Evolutionary conservation across 1,284 basidiomycete species (phyloP).

Genomic region (Neotropicomus parvogracilis): DNA sequence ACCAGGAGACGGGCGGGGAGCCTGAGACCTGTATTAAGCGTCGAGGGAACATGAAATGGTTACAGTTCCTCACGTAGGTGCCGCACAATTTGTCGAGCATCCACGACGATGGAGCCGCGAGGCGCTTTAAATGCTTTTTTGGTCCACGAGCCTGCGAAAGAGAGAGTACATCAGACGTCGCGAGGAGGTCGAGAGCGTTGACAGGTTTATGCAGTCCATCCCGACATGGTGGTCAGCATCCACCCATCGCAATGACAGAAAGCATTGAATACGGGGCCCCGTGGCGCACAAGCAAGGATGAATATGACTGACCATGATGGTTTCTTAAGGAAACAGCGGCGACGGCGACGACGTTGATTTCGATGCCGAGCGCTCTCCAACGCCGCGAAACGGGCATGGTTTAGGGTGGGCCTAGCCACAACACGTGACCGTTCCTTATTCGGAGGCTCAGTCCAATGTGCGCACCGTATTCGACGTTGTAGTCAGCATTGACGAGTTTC

Average conservation of each 20-base stretch:
- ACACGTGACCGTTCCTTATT: slow-evolving; percentile 21
- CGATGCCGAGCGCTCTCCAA: slow-evolving; percentile 17
- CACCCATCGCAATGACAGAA: slow-evolving; percentile 17
- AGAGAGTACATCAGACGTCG: slow-evolving; percentile 19
- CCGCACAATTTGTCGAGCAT: slow-evolving; percentile 99
- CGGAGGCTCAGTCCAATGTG: too few relatives aligned
- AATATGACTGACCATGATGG: slow-evolving; percentile 31
- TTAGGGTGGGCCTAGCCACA: slow-evolving; percentile 18
- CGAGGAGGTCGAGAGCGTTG: background rate
- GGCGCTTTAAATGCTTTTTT: slow-evolving; percentile 99
- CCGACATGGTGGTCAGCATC: slow-evolving; percentile 20
- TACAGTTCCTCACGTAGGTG: slow-evolving; percentile 75
- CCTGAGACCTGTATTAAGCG: slow-evolving; percentile 44
- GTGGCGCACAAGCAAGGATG: background rate
- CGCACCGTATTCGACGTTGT: slow-evolving; percentile 1
- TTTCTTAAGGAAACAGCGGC: slow-evolving; percentile 30
- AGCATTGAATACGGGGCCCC: background rate
- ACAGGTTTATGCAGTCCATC: slow-evolving; percentile 23
- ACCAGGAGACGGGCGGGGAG: slow-evolving; percentile 94
- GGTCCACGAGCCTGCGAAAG: slow-evolving; percentile 86
- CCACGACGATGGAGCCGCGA: slow-evolving; percentile 97
- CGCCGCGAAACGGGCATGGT: background rate
- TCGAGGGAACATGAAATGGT: background rate
- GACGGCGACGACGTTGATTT: slow-evolving; percentile 23
- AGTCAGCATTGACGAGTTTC: slow-evolving; percentile 1